Base-by-base conservation (phyloP, 495 filamentous ascomycete genomes). In the Xylaria nigripes region DNA sequence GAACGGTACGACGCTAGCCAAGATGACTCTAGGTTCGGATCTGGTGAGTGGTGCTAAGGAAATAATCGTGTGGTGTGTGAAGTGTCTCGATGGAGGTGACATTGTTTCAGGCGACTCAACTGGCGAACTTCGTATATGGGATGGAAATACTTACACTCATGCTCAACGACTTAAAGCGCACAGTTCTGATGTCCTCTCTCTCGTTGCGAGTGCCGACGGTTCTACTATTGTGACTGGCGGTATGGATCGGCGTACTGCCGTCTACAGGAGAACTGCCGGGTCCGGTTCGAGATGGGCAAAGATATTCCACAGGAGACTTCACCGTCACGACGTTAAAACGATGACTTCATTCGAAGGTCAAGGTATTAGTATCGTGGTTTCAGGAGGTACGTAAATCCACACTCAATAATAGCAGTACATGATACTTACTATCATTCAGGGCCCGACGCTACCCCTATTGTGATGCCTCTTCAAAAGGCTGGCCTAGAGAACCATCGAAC, bases 101-200 rank as follows among this genome's bases (percentile, higher is more conserved):
- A 88, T 99, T 52, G 86, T 99, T 13, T 94, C 90, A 10, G 94
- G 88, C 42, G 92, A 96, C 69, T 97, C 93, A 16, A 90, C 89
- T 9, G 93, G 93, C 27, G 88, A 95, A 63, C 75, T 99, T 9
- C 82, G 86, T 48, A 89, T 97, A 66, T 97, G 88, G 86, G 90
- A 96, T 68, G 89, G 87, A 32, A 91, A 85, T 73, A 94, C 84
- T 46, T 94, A 92, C 61, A 85, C 89, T 4, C 82, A 95, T 34
- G 73, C 83, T 24, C 93, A 97, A 65, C 79, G 92, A 46, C 79
- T 97, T 46, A 81, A 89, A 62, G 79, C 85, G 16, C 93, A 97
- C 59, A 81, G 85, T 43, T 87, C 92, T n/a, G 93, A 99, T 74
- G 81, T 93, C 23, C 70, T 99, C 55, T 89, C 89, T 65, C 71